A percentile compares a stretch with the other conserved stretches of the same genome.
Evolutionary conservation across 164 flowering plant genomes (phyloP).

Genomic region (Chimonanthus salicifolius): DNA sequence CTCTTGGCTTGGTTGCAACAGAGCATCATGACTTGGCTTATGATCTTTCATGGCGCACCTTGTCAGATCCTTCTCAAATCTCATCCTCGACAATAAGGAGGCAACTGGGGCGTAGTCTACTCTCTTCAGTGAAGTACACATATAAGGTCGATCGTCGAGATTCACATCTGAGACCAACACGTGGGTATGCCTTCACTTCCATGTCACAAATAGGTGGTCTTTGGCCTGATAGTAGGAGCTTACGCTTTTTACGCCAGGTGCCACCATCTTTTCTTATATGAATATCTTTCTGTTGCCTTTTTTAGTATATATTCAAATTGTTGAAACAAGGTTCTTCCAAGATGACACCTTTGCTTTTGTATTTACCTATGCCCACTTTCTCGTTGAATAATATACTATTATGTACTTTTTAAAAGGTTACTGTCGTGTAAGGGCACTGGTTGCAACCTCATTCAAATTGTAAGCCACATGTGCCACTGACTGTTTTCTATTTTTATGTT

Average conservation of each 20-base stretch:
- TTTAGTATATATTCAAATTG: neutral
- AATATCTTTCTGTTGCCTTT: neutral
- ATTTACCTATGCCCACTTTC: neutral
- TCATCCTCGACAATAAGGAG: conserved; percentile 67
- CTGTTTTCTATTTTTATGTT: neutral
- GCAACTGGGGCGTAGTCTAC: conserved; percentile 82
- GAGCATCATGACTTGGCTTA: conserved; percentile 66
- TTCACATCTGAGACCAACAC: conserved; percentile 74
- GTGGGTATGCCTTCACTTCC: conserved; percentile 73
- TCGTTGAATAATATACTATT: neutral
- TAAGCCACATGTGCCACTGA: neutral
- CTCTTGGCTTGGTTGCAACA: conserved; percentile 66
- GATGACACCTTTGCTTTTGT: neutral
- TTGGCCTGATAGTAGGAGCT: conserved; percentile 62
- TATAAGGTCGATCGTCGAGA: conserved; percentile 69
- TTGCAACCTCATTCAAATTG: neutral
- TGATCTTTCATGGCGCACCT: conserved; percentile 76
- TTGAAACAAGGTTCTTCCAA: neutral
- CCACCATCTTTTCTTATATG: conserved; percentile 1
- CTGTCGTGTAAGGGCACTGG: neutral
- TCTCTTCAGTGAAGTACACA: conserved; percentile 73
- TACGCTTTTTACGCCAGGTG: conserved; percentile 92
- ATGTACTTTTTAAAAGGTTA: neutral
- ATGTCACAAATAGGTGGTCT: conserved; percentile 78
- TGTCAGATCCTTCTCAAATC: conserved; percentile 84